Base-by-base conservation (phyloP, 768 basidiomycete genomes). In the Termitomyces sp. region DNA sequence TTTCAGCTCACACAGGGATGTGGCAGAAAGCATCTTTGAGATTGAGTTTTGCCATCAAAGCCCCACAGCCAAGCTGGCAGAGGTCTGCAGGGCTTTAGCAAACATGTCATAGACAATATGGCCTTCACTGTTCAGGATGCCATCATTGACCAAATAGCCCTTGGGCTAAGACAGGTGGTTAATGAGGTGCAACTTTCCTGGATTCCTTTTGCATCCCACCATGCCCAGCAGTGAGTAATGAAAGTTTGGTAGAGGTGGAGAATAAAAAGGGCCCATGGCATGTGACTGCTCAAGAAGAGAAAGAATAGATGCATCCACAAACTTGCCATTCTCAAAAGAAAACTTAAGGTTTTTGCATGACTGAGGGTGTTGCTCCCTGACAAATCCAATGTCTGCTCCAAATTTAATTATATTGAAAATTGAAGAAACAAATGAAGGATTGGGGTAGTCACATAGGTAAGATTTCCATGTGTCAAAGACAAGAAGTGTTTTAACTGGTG, bases 1-100 rank as follows among this genome's bases (percentile, higher is more conserved):
- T 73, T 1, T 53, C 64, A 2, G 65, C 54, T 2, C 63, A 63
- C 5, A 77, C 65, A 1, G 74, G 76, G 48, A 77, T 72, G 51
- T 77, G 76, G 31, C 70, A 66, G 60, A 77, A 79, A 2, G 75
- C 76, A n/a, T 74, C 70, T 53, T 74, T 70, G 15, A 79, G 68
- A 59, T 77, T 75, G 20, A 76, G 70, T 56, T 76, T 77, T 7
- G 65, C 68, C 64, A 78, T 66, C 1, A 73, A 63, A 2, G 74
- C 68, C 10, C 71, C 67, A 0, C 52, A 68, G 3, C 76, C 72
- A 1, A 68, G 67, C 0, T 5, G 25, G 7, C 62, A 36, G 0
- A 76, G 60, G 43, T 74, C 69, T 2, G 63, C 20, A 72, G 49
- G 1, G 71, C 71, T 74, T 74, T 0, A 32, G 10, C 4, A 5